Evolutionary conservation across 2,329 filamentous ascomycete genomes (phyloP), one percentile per base, ranked within the genome.

Genomic region (Phoma sp.): DNA sequence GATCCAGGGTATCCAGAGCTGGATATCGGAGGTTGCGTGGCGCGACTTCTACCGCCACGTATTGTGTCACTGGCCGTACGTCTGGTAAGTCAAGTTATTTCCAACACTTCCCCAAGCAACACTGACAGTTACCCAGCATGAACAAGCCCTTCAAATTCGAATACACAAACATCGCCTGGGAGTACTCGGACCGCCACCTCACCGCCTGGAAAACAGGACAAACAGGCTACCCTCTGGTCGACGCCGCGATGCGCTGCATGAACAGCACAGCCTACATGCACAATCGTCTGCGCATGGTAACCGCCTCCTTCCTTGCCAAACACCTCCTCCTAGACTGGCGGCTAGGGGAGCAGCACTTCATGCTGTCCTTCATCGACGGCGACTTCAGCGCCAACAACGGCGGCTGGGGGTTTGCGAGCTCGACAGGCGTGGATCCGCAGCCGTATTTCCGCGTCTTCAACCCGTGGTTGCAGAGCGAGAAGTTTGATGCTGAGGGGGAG

Each of bases 381-480:
- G 76, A 80, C 67, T 71, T 84, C 55, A 73, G 75, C 21, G 78
- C 82, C 50, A 81, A 84, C 62, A 78, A 90, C 58, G 85, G 86
- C 8, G 86, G 86, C 0, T 89, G 86, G 86, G 87, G 85, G 0
- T 88, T 88, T 62, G 76, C 81, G 22, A 86, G 88, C 4, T 85
- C 82, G 17, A 88, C 87, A 0, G 89, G 91, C 1, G 90, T 92
- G 6, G 91, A 96, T 73, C 90, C 91, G 1, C 90, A 96, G 74
- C 92, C 92, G 0, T 96, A 96, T 71, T 96, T 96, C 61, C 84
- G 92, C 6, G 90, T 96, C 46, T 96, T 96, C 76, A 96, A 96
- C 67, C 92, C 92, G 0, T 72, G 92, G 39, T 77, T 91, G 17
- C 92, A 96, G 78, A 91, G 89, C 64, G 90, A 95, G 80, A 93